These are phyloP conservation scores for Cystobasidiaceae sp. DNA, from an alignment of 1,284 basidiomycete species.

Conservation along the genomic window DNA sequence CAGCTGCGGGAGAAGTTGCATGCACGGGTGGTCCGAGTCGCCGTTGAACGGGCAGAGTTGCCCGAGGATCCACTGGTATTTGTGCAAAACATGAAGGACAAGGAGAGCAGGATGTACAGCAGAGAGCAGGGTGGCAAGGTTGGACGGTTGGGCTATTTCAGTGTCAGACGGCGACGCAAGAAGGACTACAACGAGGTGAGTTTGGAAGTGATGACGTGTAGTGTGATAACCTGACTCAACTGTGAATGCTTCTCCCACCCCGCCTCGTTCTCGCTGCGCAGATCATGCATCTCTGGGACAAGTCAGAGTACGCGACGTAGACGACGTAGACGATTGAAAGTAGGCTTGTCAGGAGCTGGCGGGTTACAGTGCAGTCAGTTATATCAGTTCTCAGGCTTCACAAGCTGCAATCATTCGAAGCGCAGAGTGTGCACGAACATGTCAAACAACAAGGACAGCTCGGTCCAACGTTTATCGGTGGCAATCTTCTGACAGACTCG, in stretches of 20 bases:
- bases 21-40: slow-evolving; percentile 60
- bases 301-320: slow-evolving; percentile 20
- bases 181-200: slow-evolving; percentile 33
- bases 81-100: slow-evolving; percentile 33
- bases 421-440: too few species aligned
- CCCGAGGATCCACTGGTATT: slow-evolving; percentile 64
- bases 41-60: slow-evolving; percentile 58
- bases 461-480: too few species aligned
- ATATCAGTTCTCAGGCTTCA: too few species aligned
- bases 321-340: not conserved
- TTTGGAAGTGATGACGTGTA: not conserved
- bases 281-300: slow-evolving; percentile 25
- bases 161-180: slow-evolving; percentile 21
- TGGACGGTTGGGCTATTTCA: slow-evolving; percentile 31
- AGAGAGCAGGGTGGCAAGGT: slow-evolving; percentile 24
- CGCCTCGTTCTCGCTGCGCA: not conserved
- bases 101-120: not conserved
- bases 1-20: slow-evolving; percentile 57
- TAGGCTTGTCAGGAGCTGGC: not conserved
- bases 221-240: not conserved
- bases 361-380: too few species aligned
- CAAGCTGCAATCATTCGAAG: too few species aligned
- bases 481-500: too few species aligned
- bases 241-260: too few species aligned
- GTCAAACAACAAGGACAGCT: too few species aligned